Base-by-base conservation (phyloP, 441 rosid genomes). In the Croton setiger region DNA sequence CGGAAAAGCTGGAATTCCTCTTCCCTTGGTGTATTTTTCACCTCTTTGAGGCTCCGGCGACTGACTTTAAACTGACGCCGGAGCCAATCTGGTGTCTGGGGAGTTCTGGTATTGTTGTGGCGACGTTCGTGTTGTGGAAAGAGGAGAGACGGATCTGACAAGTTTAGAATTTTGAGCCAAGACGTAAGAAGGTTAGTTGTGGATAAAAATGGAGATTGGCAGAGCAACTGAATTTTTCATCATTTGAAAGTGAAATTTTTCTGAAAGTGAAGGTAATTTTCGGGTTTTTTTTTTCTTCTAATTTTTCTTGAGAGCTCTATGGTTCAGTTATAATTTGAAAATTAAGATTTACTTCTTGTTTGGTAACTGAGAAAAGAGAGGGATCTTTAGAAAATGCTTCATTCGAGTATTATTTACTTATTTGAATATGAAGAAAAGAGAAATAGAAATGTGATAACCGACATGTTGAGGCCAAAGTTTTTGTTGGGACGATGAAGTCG, bases 1-100 rank as follows among this genome's bases (percentile, higher is more conserved):
- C 85, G 84, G 54, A 63, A 78, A 60, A 14, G 8, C 68, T 57
- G 31, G 15, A 63, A 68, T 73, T 66, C 71, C 77, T 65, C 48
- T 47, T 67, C 74, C 51, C 36, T 66, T 68, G 66, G 37, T 6
- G 9, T 9, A 2, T 41, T 44, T 56, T 45, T 61, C 48, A 43
- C 2, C 33, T 60, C 44, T 35, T 6, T 36, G 41, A 33, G 9
- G 48, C 7, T 68, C 79, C 53, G 73, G 72, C 35, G 65, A 52
- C 39, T 53, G 47, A 47, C 64, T 67, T 48, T 68, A 57, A 27
- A 63, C 64, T 52, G 36, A 67, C 45, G 65, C 63, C 70, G 73
- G 82, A 33, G 49, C 31, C 53, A 11, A 54, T 74, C 69, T 71
- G 67, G 44, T 72, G 12, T 64, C 61, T 39, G 55, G 79, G 20